These are phyloP conservation scores for Trichoderma gracile DNA, from an alignment of 2,329 filamentous ascomycete species.

Conservation along the genomic window DNA sequence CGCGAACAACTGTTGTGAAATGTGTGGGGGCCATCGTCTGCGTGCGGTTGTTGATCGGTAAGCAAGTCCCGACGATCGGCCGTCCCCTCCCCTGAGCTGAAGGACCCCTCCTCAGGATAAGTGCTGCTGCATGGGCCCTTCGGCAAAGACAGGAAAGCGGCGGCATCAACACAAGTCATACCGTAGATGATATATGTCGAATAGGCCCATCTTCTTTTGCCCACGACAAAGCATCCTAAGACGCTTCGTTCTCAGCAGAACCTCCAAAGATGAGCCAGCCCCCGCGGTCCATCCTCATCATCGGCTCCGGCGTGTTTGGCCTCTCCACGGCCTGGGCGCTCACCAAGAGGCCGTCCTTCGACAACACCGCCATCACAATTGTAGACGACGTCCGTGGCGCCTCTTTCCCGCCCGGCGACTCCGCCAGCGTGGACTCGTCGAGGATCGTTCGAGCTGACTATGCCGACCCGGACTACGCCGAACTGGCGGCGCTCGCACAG, in stretches of 20 bases:
- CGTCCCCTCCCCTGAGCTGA: background rate
- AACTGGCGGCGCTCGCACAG: slow-evolving; percentile 71
- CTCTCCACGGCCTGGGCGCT: slow-evolving; percentile 67
- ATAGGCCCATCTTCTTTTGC: background rate
- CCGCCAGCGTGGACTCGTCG: slow-evolving; percentile 62
- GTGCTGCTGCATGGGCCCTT: background rate
- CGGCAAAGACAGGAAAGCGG: background rate
- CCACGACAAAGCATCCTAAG: background rate
- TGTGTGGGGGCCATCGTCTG: background rate
- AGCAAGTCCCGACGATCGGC: slow-evolving; percentile 19
- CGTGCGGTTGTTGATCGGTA: background rate
- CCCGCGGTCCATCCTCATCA: slow-evolving; percentile 61
- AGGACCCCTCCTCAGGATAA: background rate
- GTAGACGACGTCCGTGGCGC: slow-evolving; percentile 54
- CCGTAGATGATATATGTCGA: background rate
- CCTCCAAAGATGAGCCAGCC: slow-evolving; percentile 34
- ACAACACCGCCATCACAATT: slow-evolving; percentile 56
- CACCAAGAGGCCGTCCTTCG: slow-evolving; percentile 59
- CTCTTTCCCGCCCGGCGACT: slow-evolving; percentile 62
- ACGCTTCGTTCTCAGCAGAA: background rate
- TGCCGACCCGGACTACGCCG: slow-evolving; percentile 72
- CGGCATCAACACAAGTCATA: background rate
- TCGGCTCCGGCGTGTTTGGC: slow-evolving; percentile 68
- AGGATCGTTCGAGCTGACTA: slow-evolving; percentile 76
- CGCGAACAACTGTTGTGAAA: background rate